Evolutionary conservation across 768 basidiomycete genomes (phyloP).

Genomic region (Leccinum subgranulosum): DNA sequence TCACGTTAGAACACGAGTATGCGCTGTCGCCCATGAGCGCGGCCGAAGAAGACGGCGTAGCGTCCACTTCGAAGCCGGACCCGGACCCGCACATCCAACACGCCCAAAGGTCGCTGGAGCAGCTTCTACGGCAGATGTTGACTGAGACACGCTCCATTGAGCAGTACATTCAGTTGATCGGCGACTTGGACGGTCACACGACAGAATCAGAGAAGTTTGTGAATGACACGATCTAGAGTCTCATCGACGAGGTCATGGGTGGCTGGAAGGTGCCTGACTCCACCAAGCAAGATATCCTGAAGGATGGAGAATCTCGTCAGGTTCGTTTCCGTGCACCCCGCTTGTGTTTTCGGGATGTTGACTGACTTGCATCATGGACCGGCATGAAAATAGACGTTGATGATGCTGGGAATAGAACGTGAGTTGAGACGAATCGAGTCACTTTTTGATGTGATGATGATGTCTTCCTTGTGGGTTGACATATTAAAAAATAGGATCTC

Average conservation of each 20-base stretch:
- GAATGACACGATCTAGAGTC: constrained; percentile 24
- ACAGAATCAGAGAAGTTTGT: constrained; percentile 1
- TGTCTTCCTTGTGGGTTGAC: background rate
- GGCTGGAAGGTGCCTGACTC: constrained; percentile 30
- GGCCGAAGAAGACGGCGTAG: no score
- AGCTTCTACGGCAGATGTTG: no score
- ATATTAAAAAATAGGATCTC: constrained; percentile 24
- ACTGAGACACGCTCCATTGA: no score
- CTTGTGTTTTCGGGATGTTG: background rate
- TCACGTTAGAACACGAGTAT: no score
- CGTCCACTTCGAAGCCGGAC: no score
- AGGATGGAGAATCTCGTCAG: constrained; percentile 41
- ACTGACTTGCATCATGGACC: background rate
- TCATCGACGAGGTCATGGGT: constrained; percentile 43
- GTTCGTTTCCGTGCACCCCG: constrained; percentile 25
- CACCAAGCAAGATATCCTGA: constrained; percentile 40
- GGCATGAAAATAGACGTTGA: constrained; percentile 32
- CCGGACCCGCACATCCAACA: no score
- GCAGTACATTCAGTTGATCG: no score
- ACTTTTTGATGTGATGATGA: no score
- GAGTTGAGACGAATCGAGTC: no score
- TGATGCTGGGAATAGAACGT: constrained; percentile 46
- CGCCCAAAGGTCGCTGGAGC: no score
- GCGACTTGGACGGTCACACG: constrained; percentile 9
- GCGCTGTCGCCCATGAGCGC: no score